A percentile compares a stretch with the other conserved stretches of the same genome.
Evolutionary conservation across 345 rosid species (phyloP).

Genomic region (Gossypium ekmanianum): DNA sequence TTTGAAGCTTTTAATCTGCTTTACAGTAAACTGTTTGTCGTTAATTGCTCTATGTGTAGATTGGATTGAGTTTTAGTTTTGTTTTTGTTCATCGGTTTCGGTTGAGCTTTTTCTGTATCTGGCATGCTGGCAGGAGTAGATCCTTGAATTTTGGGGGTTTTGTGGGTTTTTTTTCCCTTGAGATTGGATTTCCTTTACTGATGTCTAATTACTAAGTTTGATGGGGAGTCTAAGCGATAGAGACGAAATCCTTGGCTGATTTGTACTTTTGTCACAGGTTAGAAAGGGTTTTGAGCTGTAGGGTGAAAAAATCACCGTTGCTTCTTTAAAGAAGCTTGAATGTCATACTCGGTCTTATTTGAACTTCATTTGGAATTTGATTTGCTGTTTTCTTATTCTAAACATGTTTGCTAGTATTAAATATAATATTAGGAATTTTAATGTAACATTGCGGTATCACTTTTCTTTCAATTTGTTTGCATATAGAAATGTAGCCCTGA

Average conservation of each 20-base stretch:
- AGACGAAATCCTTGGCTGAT: background rate
- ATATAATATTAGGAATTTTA: background rate
- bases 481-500: background rate
- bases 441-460: background rate
- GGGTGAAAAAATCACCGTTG: background rate
- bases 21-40: background rate
- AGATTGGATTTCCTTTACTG: background rate
- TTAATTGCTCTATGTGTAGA: background rate
- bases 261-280: constrained; percentile 1
- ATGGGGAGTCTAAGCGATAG: background rate
- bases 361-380: constrained; percentile 1
- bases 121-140: background rate
- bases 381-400: background rate
- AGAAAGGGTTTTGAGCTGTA: background rate
- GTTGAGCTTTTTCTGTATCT: background rate
- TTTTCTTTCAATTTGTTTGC: constrained; percentile 1
- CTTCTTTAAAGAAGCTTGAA: background rate
- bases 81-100: background rate
- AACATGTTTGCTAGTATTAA: background rate
- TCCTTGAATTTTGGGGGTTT: constrained; percentile 10
- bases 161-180: background rate
- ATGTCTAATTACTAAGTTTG: background rate
- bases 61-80: constrained; percentile 13
- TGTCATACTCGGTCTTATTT: background rate
- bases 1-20: background rate